Evolutionary conservation across 768 basidiomycete genomes (phyloP).

Genomic region (Trametes cingulata): DNA sequence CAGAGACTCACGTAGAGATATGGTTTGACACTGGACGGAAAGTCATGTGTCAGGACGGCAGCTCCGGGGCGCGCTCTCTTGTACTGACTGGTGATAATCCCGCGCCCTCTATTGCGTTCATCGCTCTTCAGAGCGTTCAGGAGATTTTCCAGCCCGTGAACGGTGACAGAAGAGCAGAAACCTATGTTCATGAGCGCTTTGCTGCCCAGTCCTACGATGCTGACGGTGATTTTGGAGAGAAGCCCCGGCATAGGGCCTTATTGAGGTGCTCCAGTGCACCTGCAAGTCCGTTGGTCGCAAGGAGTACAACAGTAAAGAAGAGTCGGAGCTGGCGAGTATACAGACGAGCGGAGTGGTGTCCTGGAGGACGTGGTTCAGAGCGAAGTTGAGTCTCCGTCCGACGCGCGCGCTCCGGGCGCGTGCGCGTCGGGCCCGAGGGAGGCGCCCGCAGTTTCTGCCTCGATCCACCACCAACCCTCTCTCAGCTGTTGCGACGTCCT

Average conservation of each 20-base stretch:
- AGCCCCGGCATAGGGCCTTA: constrained; percentile 29
- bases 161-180: constrained; percentile 62
- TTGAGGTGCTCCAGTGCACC: not conserved
- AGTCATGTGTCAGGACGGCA: not conserved
- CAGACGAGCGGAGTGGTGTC: too few relatives aligned
- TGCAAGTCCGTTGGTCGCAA: too few relatives aligned
- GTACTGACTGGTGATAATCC: constrained; percentile 72
- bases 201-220: constrained; percentile 71
- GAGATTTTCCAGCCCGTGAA: constrained; percentile 70
- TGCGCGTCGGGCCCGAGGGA: not conserved
- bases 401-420: not conserved
- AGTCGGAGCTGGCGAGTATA: not conserved
- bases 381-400: not conserved
- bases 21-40: constrained; percentile 78
- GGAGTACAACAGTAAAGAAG: not conserved
- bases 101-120: constrained; percentile 51
- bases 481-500: not conserved
- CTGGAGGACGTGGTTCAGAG: not conserved
- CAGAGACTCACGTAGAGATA: constrained; percentile 74
- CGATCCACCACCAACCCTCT: not conserved
- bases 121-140: constrained; percentile 56
- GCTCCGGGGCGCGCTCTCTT: constrained; percentile 4
- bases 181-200: constrained; percentile 74
- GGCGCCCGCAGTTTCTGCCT: constrained; percentile 1
- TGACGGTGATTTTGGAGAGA: constrained; percentile 61